Evolutionary conservation across 495 filamentous ascomycete genomes (phyloP), one percentile per base, ranked within the genome.

Genomic region (Penicillium samsonianum): DNA sequence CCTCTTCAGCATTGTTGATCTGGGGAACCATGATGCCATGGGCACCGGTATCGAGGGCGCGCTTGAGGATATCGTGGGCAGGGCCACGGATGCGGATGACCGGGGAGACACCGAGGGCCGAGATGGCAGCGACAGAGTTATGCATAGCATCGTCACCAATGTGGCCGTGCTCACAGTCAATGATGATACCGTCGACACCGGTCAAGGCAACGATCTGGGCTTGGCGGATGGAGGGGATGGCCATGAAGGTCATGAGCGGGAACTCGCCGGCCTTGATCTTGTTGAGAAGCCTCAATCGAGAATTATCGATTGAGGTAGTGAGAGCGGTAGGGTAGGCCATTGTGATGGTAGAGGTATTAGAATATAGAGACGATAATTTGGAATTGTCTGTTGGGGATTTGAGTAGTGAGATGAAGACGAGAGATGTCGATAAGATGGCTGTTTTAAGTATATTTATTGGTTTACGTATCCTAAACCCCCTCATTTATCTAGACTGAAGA

Each of bases 101-200:
- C 0, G 87, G 87, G 5, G 81, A 84, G 2, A 84, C 84, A 2
- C 85, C 85, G 52, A 83, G 80, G 22, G 84, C 78, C 17, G 85
- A 85, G 43, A 87, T 84, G 4, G 85, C 84, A 23, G 88, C 85
- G 30, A 93, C 89, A 3, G 88, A 84, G 57, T 92, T 90, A 65
- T 94, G 90, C 91, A 94, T 94, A 12, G 83, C 80, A 37, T 82
- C 83, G 72, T 93, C 89, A 80, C 61, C 62, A 28, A 70, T 61
- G 60, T 64, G 60, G 16, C 68, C 68, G 31, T 70, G 65, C 35
- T 68, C 68, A 19, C 55, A 60, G 38, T 70, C 68, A 23, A 70
- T 60, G 37, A 73, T 67, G 45, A 73, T 69, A 26, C 65, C 68
- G 52, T 77, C 74, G 5, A 74, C 45, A 2, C 74, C 74, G 5